Base-by-base conservation (phyloP, 345 rosid species). In the Rhizophora apiculata region DNA sequence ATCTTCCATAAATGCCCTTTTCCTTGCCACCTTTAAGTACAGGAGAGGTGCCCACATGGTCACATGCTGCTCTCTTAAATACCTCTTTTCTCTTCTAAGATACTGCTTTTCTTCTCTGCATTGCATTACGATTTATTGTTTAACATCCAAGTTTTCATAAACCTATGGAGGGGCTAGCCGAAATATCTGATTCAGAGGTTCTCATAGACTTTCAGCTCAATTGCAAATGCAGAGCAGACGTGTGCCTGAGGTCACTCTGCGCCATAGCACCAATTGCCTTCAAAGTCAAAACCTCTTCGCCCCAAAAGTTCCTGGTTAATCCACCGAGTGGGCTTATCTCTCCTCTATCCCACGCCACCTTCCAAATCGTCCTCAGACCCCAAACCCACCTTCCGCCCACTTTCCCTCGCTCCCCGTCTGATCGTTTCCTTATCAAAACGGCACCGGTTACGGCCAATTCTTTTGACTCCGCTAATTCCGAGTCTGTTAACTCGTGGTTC, bases 261-360 rank as follows among this genome's bases (percentile, higher is more conserved):
- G 30, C 83, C 39, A 66, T 79, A 4, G 30, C 62, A 9, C 72
- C 81, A 5, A 74, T 88, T 4, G 89, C 88, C 48, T 88, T 84
- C 85, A 88, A 84, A 65, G 80, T 88, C 67, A 89, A 85, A 73
- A 84, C 92, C 53, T 85, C 87, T 15, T 85, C 89, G 3, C 89
- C 92, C 1, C 79, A 78, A 67, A 88, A 82, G 75, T 88, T 88
- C 65, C 77, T 88, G 0, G 89, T 87, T 29, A 81, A 85, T 59
- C 89, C 89, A 19, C 87, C 92, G 0, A 73, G 65, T 29, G 92
- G 88, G 39, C 46, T 81, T 72, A 68, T 85, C 64, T 74, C 80
- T 21, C 92, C 92, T 0, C 65, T 64, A 11, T 83, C 88, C 54
- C 63, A 65, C 19, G 24, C 83, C 64, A 63, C 82, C 43, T 68